These are phyloP conservation scores for Narthecium ossifragum DNA, from an alignment of 106 monocot genomes.

Conservation along the genomic window DNA sequence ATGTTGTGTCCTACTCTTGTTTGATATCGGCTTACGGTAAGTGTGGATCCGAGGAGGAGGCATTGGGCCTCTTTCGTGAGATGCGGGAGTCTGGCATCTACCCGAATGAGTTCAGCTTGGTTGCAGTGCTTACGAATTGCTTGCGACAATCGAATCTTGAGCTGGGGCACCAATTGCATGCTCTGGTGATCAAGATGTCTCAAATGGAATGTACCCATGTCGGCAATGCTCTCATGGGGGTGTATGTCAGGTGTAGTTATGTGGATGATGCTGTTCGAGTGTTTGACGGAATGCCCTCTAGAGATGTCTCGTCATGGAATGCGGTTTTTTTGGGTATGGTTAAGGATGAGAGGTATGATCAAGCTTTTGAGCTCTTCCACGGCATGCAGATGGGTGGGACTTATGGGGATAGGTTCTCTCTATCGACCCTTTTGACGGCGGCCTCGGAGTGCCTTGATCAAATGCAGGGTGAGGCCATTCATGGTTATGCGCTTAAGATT, in stretches of 20 bases:
- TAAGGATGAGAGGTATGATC: constrained; percentile 32
- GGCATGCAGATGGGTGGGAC: constrained; percentile 49
- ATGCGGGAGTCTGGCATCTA: constrained; percentile 37
- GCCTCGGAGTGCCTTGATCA: constrained; percentile 18
- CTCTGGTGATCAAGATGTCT: constrained; percentile 34
- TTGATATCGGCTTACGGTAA: constrained; percentile 66
- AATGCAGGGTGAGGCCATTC: constrained; percentile 40
- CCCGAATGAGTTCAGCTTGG: constrained; percentile 53
- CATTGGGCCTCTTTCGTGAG: constrained; percentile 29
- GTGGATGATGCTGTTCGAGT: constrained; percentile 24
- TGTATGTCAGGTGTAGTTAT: constrained; percentile 36
- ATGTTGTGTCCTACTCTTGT: constrained; percentile 52
- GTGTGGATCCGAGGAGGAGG: constrained; percentile 12
- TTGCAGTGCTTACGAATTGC: constrained; percentile 56
- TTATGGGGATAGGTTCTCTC: constrained; percentile 46
- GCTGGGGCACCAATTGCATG: constrained; percentile 56
- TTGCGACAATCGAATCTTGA: constrained; percentile 23
- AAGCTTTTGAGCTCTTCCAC: constrained; percentile 49
- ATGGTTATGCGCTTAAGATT: constrained; percentile 65
- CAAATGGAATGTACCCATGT: constrained; percentile 30
- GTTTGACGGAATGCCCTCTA: constrained; percentile 44
- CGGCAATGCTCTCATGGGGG: constrained; percentile 55
- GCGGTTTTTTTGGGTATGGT: constrained; percentile 58
- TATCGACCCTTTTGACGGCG: constrained; percentile 62
- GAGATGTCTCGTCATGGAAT: constrained; percentile 86